Percentiles rank a stretch among this genome's conserved stretches.
These are phyloP conservation scores for Fusarium hainanense DNA, from an alignment of 2,329 filamentous ascomycete species.

Conservation along the genomic window DNA sequence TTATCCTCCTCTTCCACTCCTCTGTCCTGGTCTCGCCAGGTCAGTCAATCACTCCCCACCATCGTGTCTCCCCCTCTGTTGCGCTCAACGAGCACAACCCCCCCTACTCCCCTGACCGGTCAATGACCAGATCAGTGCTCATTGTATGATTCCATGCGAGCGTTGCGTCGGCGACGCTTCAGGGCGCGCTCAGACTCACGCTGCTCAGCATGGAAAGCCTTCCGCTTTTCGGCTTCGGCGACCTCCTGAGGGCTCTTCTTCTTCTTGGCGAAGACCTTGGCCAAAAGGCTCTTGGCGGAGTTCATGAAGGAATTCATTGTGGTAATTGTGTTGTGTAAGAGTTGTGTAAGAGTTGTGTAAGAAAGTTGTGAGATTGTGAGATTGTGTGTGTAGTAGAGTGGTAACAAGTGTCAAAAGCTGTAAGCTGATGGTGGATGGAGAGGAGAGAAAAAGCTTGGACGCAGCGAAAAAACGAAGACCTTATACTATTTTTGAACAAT, in stretches of 20 bases:
- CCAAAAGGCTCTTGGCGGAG: background rate
- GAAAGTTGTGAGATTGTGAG: too few relatives aligned
- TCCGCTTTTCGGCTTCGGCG: too few relatives aligned
- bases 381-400: too few relatives aligned
- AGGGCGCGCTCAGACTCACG: too few relatives aligned
- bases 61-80: background rate
- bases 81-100: background rate
- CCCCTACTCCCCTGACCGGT: background rate
- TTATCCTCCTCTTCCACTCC: background rate
- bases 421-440: background rate
- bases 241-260: background rate
- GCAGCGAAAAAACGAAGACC: background rate
- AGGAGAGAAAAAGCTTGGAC: background rate
- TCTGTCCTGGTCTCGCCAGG: background rate
- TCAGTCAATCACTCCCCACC: background rate
- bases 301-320: background rate
- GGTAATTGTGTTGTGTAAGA: too few relatives aligned
- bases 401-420: background rate
- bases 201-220: too few relatives aligned
- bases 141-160: fast-evolving
- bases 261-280: background rate
- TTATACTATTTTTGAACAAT: background rate
- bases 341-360: too few relatives aligned
- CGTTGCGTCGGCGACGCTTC: too few relatives aligned
- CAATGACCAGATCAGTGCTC: background rate